Base-by-base conservation (phyloP, 495 filamentous ascomycete species). In the Neurospora terricola region DNA sequence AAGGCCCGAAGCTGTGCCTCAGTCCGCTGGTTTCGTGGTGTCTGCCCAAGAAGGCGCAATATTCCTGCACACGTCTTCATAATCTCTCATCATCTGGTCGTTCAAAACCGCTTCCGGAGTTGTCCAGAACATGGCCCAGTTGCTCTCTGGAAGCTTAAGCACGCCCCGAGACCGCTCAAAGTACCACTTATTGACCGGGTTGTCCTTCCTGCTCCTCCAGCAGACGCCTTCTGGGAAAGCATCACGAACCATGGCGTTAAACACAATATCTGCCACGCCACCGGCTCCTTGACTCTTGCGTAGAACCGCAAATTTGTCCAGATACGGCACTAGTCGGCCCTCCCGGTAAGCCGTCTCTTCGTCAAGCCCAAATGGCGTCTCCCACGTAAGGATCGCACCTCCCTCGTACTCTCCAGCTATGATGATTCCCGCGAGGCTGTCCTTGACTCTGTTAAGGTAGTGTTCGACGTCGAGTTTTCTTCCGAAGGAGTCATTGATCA, bases 51-150 rank as follows among this genome's bases (percentile, higher is more conserved):
- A 94, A 30, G 95, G 94, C 77, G 88, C 87, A 71, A 98, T 90
- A 37, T 82, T 84, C 75, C 88, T 86, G 83, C 95, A 98, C 38
- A 97, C 92, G 68, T 83, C 87, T 79, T 94, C 92, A 80, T 97
- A 98, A 75, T 96, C 93, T 72, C 79, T 77, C 77, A 96, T 94
- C 73, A 83, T 86, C 77, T 85, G 82, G 37, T 85, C 81, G 39
- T 85, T 81, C 72, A 84, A 74, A 45, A 80, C 80, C 73, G 84
- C 74, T 66, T 88, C 89, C 16, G 90, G 87, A 3, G 91, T 94
- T 1, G 95, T 99, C 95, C 95, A 99, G 72, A 99, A 98, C 94
- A 97, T 97, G 5, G 95, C 92, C 95, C 95, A 99, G 73, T 90
- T 90, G 75, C 86, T 91, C 30, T 86, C 89, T 1, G 87, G 85